Evolutionary conservation across 2,329 filamentous ascomycete species (phyloP).

Genomic region (Penicillium sp.): DNA sequence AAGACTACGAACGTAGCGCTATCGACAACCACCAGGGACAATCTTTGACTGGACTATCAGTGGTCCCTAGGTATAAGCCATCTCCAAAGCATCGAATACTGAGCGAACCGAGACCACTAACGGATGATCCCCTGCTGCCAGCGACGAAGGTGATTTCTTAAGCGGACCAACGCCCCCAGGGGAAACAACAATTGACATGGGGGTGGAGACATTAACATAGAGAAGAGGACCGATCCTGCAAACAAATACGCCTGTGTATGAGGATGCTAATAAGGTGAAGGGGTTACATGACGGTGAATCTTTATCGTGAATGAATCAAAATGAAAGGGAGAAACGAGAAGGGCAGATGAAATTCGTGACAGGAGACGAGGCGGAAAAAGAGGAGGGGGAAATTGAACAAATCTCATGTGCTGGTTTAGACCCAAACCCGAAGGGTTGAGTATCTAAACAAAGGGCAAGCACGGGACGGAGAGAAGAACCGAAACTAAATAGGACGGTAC

Average conservation of each 20-base stretch:
- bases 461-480: background rate
- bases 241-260: slow-evolving; percentile 41
- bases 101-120: slow-evolving; percentile 4
- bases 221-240: slow-evolving; percentile 29
- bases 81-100: background rate
- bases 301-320: slow-evolving; percentile 39
- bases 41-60: slow-evolving; percentile 7
- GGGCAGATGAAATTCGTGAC: slow-evolving; percentile 17
- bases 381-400: background rate
- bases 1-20: no score
- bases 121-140: slow-evolving; percentile 12
- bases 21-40: background rate
- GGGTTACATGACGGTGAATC: slow-evolving; percentile 49
- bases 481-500: background rate
- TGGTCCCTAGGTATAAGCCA: background rate
- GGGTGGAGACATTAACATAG: slow-evolving; percentile 23
- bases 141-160: slow-evolving; percentile 10
- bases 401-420: background rate
- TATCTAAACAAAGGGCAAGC: background rate
- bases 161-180: slow-evolving; percentile 12
- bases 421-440: background rate
- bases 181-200: slow-evolving; percentile 12
- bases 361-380: slow-evolving; percentile 5
- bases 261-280: slow-evolving; percentile 34
- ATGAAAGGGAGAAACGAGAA: slow-evolving; percentile 12